Evolutionary conservation across 1,284 basidiomycete genomes (phyloP).

Genomic region (Pyrrhoderma noxium): DNA sequence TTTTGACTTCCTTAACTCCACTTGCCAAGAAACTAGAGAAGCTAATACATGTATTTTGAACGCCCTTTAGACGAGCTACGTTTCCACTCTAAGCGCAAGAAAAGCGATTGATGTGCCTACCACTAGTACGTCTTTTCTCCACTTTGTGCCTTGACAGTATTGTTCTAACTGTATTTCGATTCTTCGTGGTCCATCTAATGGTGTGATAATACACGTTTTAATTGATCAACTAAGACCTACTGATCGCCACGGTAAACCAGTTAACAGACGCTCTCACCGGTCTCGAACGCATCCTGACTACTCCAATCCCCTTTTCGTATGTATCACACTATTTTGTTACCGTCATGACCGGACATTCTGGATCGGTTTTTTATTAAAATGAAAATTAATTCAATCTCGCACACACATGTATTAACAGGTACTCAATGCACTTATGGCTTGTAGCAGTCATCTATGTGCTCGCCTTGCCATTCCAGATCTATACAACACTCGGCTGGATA

Average conservation of each 20-base stretch:
- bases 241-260: slow-evolving; percentile 45
- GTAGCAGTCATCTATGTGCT: slow-evolving; percentile 54
- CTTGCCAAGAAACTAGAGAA: neutral
- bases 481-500: slow-evolving; percentile 48
- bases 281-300: slow-evolving; percentile 70
- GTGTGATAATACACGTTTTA: neutral
- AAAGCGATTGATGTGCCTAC: slow-evolving; percentile 62
- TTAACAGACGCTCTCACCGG: slow-evolving; percentile 64
- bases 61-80: slow-evolving; percentile 50
- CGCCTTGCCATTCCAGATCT: slow-evolving; percentile 65
- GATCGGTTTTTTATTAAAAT: too few relatives aligned
- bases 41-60: slow-evolving; percentile 1
- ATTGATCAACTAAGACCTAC: slow-evolving; percentile 34
- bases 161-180: too few relatives aligned
- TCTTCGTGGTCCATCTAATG: too few relatives aligned
- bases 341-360: slow-evolving; percentile 2
- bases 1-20: neutral
- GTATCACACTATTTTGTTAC: slow-evolving; percentile 19
- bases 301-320: slow-evolving; percentile 74
- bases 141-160: too few relatives aligned
- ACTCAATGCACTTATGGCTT: slow-evolving; percentile 58
- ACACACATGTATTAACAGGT: too few relatives aligned
- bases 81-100: slow-evolving; percentile 51
- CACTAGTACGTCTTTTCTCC: slow-evolving; percentile 37
- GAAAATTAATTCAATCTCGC: neutral